Evolutionary conservation across 2,329 filamentous ascomycete genomes (phyloP).

Genomic region (Seiridium cupressi): DNA sequence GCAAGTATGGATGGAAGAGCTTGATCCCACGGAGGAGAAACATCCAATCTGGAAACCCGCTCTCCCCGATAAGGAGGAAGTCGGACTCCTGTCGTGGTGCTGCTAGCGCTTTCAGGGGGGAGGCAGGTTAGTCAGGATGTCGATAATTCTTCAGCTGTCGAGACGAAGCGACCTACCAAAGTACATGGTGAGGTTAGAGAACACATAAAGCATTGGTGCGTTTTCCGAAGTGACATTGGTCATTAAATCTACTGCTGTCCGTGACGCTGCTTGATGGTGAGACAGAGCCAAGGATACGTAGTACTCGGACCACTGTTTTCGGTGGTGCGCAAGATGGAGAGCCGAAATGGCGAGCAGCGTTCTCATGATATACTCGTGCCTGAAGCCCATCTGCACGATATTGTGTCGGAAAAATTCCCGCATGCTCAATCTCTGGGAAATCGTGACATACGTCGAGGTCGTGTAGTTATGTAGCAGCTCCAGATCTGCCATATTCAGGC

Average conservation of each 20-base stretch:
- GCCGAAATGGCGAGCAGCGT: constrained; percentile 35
- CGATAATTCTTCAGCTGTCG: too few relatives aligned
- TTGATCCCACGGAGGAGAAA: background rate
- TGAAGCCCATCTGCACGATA: constrained; percentile 33
- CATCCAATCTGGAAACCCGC: constrained; percentile 19
- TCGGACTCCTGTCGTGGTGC: constrained; percentile 1
- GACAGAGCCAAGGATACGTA: constrained; percentile 29
- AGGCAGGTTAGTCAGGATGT: too few relatives aligned
- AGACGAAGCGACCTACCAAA: constrained; percentile 1
- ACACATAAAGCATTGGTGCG: constrained; percentile 12
- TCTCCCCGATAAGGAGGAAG: background rate
- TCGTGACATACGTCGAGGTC: constrained; percentile 34
- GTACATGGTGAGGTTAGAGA: constrained; percentile 15
- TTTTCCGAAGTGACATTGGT: background rate
- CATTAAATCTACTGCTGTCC: constrained; percentile 9
- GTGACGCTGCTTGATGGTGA: constrained; percentile 20
- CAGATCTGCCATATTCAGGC: constrained; percentile 30
- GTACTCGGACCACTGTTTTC: constrained; percentile 21
- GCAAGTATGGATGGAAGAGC: constrained; percentile 3
- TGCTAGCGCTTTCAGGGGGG: background rate
- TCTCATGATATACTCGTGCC: constrained; percentile 34
- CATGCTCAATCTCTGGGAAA: constrained; percentile 28
- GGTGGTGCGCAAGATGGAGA: constrained; percentile 33
- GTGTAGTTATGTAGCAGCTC: constrained; percentile 40
- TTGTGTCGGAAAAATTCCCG: constrained; percentile 34